phyloP scores from a whole-genome alignment of 1,284 basidiomycete species.

The Ganoderma resinaceum region DNA sequence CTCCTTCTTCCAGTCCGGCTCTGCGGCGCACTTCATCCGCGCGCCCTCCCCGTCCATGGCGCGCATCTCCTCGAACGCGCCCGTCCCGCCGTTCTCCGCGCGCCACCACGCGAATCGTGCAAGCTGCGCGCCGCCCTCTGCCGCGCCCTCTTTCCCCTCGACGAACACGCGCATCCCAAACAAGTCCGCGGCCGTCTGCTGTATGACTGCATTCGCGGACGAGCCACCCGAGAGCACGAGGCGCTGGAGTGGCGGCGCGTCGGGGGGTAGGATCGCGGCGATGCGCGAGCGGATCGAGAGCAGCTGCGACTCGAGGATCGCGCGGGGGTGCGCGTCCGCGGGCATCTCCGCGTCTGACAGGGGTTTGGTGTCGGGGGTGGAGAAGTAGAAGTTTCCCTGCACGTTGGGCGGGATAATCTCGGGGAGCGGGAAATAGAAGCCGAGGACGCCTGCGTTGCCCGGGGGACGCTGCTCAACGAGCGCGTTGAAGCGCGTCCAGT shows the following conservation, averaged over 20 bases:
- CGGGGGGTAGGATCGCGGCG: constrained; percentile 67
- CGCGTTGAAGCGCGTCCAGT: constrained; percentile 80
- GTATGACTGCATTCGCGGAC: constrained; percentile 77
- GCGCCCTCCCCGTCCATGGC: constrained; percentile 51
- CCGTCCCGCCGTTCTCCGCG: constrained; percentile 46
- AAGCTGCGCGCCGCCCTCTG: constrained; percentile 71
- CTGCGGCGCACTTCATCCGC: constrained; percentile 65
- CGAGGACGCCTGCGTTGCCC: constrained; percentile 68
- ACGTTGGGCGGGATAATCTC: constrained; percentile 86
- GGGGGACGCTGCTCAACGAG: constrained; percentile 63
- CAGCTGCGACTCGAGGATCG: constrained; percentile 88
- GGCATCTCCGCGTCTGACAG: constrained; percentile 53
- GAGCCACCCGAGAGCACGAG: constrained; percentile 86
- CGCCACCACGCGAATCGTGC: constrained; percentile 78
- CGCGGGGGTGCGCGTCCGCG: constrained; percentile 68
- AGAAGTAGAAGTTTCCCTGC: constrained; percentile 71
- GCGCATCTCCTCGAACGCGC: constrained; percentile 72
- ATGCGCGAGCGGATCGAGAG: constrained; percentile 79
- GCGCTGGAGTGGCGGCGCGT: constrained; percentile 65
- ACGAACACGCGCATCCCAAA: constrained; percentile 78
- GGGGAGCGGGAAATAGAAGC: constrained; percentile 80
- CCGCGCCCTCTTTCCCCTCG: constrained; percentile 74
- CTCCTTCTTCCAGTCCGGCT: constrained; percentile 50
- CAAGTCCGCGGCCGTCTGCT: constrained; percentile 81
- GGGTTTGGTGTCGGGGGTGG: constrained; percentile 30